A percentile compares a stretch with the other conserved stretches of the same genome.
phyloP scores from a whole-genome alignment of 2,329 filamentous ascomycete species.

The Phoma sp. region DNA sequence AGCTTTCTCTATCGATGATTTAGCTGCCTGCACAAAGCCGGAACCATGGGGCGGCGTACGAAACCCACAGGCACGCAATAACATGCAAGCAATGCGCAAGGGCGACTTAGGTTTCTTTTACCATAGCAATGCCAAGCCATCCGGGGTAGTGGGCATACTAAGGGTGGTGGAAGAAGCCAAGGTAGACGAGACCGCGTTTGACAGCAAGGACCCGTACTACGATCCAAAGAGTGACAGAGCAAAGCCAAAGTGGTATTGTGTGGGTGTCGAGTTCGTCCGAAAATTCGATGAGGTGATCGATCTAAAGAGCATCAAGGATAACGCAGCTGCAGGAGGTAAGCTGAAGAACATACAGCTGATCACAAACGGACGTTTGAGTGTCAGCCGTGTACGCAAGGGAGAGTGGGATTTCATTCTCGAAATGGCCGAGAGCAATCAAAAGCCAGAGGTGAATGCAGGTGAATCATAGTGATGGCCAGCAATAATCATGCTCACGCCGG shows the following conservation, averaged over 20 bases:
- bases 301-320: constrained; percentile 73
- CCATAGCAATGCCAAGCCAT: constrained; percentile 90
- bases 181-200: constrained; percentile 78
- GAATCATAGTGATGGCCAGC: neutral
- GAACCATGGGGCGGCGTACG: constrained; percentile 85
- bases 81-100: constrained; percentile 88
- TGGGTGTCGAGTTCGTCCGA: constrained; percentile 84
- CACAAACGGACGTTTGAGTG: constrained; percentile 82
- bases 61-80: constrained; percentile 74
- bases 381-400: constrained; percentile 68
- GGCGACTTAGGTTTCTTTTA: constrained; percentile 97
- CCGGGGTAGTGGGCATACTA: constrained; percentile 87
- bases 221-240: constrained; percentile 75
- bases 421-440: constrained; percentile 50
- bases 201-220: constrained; percentile 79
- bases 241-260: constrained; percentile 83
- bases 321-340: constrained; percentile 62
- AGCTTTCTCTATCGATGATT: constrained; percentile 91
- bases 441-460: neutral
- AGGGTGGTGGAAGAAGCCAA: constrained; percentile 86
- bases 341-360: constrained; percentile 83
- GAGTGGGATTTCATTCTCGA: constrained; percentile 72
- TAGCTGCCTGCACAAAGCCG: constrained; percentile 73
- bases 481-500: neutral
- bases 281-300: constrained; percentile 78